Base-by-base conservation (phyloP, 139 green algal genomes). In the Picochlorum sp. region DNA sequence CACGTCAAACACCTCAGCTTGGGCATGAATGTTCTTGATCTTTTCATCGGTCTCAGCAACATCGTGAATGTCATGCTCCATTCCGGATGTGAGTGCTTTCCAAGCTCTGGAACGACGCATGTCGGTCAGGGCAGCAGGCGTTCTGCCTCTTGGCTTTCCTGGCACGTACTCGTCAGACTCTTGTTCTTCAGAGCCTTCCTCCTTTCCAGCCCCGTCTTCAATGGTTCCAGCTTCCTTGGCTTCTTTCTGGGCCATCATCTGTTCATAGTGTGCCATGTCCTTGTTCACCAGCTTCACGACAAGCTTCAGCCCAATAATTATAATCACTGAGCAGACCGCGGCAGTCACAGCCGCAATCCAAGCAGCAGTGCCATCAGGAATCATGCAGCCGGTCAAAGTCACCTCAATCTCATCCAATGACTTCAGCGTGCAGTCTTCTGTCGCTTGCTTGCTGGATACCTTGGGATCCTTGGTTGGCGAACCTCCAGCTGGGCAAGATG, bases 1-100 rank as follows among this genome's bases (percentile, higher is more conserved):
- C 2, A 61, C 39, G 55, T 88, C 78, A 51, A 90, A 95, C 33
- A 74, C 32, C 67, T 93, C 86, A 4, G 76, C 73, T 41, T 65
- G 47, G 6, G 49, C 64, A 59, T 88, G 76, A 13, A 93, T 76
- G 9, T 59, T 61, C n/a, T 66, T 43, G 7, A 65, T 54, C 24
- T 58, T 66, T 22, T 50, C 22, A 7, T 71, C 64, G 22, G 14
- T 24, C 10, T 41, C 28, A 9, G 58, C 53, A 2, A 54, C 33
- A 26, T 24, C 57, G 57, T 72, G 57, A n/a, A 67, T 67, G 37
- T 72, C 44, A 16, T 57, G 31, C n/a, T 66, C 44, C 0, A 33
- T 0, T 28, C 59, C 44, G 31, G 59, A 31, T 10, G 3, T 43
- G 16, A 58, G 8, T 25, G 16, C 36, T 16, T 28, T 66, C 59